Evolutionary conservation across 2,329 filamentous ascomycete genomes (phyloP).

Genomic region (Mollisiaceae sp.): DNA sequence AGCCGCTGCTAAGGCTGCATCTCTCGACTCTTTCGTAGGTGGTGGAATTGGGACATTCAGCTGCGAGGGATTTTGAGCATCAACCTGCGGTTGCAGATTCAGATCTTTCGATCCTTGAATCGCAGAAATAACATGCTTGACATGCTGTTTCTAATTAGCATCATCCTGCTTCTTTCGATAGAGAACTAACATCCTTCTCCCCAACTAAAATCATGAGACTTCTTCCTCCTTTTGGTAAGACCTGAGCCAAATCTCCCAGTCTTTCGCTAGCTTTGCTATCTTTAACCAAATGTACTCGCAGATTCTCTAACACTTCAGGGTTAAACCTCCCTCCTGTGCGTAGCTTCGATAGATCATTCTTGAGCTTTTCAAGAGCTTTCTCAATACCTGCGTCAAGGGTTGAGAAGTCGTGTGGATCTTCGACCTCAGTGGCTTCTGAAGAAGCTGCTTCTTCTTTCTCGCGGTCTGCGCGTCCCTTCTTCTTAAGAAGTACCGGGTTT

Average conservation of each 20-base stretch:
- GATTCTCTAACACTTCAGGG: slow-evolving; percentile 62
- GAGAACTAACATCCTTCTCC: slow-evolving; percentile 62
- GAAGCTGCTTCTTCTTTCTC: slow-evolving; percentile 28
- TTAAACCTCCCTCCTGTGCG: slow-evolving; percentile 67
- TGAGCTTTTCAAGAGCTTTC: slow-evolving; percentile 59
- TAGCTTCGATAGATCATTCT: slow-evolving; percentile 65
- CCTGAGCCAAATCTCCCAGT: slow-evolving; percentile 68
- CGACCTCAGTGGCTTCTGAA: slow-evolving; percentile 23
- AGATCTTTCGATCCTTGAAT: slow-evolving; percentile 55
- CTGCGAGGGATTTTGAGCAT: slow-evolving; percentile 54
- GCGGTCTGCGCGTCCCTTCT: slow-evolving; percentile 34
- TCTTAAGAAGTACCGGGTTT: slow-evolving; percentile 31
- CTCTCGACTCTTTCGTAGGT: slow-evolving; percentile 60
- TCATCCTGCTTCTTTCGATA: not conserved
- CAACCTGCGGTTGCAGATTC: slow-evolving; percentile 54
- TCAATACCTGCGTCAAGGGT: slow-evolving; percentile 60
- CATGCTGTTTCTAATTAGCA: slow-evolving; percentile 47
- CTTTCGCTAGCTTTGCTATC: slow-evolving; percentile 55
- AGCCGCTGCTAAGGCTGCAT: slow-evolving; percentile 41
- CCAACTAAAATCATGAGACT: slow-evolving; percentile 65
- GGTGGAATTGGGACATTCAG: slow-evolving; percentile 61
- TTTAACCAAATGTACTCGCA: slow-evolving; percentile 64
- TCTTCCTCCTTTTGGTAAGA: slow-evolving; percentile 67
- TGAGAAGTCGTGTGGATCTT: slow-evolving; percentile 66
- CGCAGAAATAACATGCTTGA: slow-evolving; percentile 58